Conservation (phyloP, 805 yeast species). For the Myxozyma nipponensis region DNA sequence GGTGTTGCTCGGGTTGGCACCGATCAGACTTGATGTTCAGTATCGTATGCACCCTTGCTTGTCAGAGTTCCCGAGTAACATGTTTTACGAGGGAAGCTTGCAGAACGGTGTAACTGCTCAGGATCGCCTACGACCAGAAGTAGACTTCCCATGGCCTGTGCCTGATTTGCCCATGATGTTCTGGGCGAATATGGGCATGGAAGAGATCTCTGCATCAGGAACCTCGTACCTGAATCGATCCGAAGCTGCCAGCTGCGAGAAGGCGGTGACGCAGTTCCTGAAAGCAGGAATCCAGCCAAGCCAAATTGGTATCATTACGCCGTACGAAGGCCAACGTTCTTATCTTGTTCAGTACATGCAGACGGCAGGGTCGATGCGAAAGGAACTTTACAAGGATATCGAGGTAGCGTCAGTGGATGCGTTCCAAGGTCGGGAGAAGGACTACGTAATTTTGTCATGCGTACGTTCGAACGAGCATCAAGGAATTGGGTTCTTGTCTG, state of each 20-base stretch:
- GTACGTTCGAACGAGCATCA: constrained; percentile 76
- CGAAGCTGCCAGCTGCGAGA: constrained; percentile 86
- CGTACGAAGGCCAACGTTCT: constrained; percentile 90
- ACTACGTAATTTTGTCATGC: constrained; percentile 70
- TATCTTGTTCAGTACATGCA: constrained; percentile 75
- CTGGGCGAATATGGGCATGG: constrained; percentile 86
- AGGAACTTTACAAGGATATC: constrained; percentile 61
- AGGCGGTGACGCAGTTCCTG: constrained; percentile 66
- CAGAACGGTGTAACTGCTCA: constrained; percentile 87
- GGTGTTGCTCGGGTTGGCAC: constrained; percentile 74
- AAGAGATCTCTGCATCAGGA: constrained; percentile 80
- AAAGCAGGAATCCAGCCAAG: constrained; percentile 72
- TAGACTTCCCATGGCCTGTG: constrained; percentile 89
- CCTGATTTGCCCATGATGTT: constrained; percentile 88
- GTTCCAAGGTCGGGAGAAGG: constrained; percentile 88
- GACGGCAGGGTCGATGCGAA: constrained; percentile 62
- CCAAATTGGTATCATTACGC: constrained; percentile 90
- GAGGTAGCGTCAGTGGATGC: constrained; percentile 96
- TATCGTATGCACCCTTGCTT: constrained; percentile 92
- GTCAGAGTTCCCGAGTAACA: constrained; percentile 82
- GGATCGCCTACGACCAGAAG: constrained; percentile 53
- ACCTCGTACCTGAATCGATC: constrained; percentile 77
- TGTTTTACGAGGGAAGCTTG: constrained; percentile 87
- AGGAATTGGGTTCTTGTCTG: constrained; percentile 77
- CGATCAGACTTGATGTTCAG: constrained; percentile 84